Evolutionary conservation across 176 grass and related monocot genomes (phyloP).

Genomic region (Pontederia paniculata): DNA sequence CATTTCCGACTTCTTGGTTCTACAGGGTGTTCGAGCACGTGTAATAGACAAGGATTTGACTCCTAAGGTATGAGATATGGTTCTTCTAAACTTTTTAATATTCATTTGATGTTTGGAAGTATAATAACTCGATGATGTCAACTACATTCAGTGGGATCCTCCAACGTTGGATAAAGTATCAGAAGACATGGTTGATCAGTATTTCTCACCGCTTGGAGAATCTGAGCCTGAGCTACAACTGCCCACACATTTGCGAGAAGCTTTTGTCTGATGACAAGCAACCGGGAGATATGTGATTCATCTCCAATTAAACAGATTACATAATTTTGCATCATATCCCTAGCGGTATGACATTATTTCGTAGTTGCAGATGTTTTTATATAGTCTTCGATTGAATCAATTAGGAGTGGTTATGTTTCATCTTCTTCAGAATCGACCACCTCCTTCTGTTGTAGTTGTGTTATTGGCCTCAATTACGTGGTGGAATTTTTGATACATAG

Average conservation of each 20-base stretch:
- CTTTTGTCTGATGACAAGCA: conserved; percentile 38
- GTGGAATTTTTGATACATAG: too few species aligned
- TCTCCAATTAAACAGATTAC: too few species aligned
- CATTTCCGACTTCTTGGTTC: neutral
- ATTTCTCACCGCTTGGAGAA: conserved; percentile 67
- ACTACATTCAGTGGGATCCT: conserved; percentile 67
- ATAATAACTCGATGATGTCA: neutral
- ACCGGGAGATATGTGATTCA: too few species aligned
- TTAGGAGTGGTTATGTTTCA: too few species aligned
- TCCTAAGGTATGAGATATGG: conserved; percentile 53
- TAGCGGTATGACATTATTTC: too few species aligned
- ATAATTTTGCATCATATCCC: too few species aligned
- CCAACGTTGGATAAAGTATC: conserved; percentile 61
- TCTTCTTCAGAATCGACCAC: too few species aligned
- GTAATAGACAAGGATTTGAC: conserved; percentile 56
- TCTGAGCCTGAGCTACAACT: conserved; percentile 63
- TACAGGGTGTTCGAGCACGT: conserved; percentile 71
- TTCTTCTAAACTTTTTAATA: neutral
- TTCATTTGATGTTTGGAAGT: neutral
- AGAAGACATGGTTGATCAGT: conserved; percentile 63
- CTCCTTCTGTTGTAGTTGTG: too few species aligned
- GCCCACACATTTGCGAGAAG: conserved; percentile 56
- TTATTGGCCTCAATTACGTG: too few species aligned
- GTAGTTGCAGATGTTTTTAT: too few species aligned
- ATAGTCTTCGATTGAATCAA: too few species aligned